Evolutionary conservation across 1,284 basidiomycete species (phyloP), one percentile per base, ranked within the genome.

Genomic region (Pascua sp.): DNA sequence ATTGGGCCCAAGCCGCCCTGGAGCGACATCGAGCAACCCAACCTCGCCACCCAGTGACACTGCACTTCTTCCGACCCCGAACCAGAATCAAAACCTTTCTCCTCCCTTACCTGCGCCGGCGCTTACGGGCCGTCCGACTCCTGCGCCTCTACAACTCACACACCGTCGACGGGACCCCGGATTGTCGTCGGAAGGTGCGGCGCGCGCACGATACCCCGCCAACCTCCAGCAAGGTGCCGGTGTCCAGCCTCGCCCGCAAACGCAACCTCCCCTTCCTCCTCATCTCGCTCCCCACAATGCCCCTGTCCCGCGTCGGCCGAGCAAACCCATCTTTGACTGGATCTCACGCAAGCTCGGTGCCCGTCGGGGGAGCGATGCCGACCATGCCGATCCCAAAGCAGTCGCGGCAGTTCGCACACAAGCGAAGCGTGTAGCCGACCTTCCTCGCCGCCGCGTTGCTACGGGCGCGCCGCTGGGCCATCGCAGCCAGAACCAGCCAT

Each of bases 261-360:
- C 24, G 7, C 24, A 32, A 32, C 24, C 24, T 32, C 24, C 24
- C 4, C 24, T 32, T 32, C 24, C 24, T 32, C 24, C 24, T 32
- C 24, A 32, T 2, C 32, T 51, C 32, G 11, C 50, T 9, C 37
- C 50, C 9, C 36, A 15, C 24, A 24, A 41, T 16, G 44, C 44
- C 44, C 38, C 37, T 36, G 47, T 11, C 47, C 39, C 15, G 18
- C 16, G 10, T 24, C 45, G 52, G 11, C 52, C 47, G n/a, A 64
- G 57, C 42, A 90, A 91, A 73, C 91, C 91, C 4, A 86, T 94
- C 65, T 87, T 93, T 68, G 89, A 90, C 66, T 94, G 91, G 91
- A 86, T 94, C 64, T 87, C 91, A 64, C 85, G 90, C 64, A 94
- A 94, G 75, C 80, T 93, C 15, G 71, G 68, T 10, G 64, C 62